These are phyloP conservation scores for Skeletonema menzelii DNA, from an alignment of 108 stramenopile genomes.

Conservation along the genomic window DNA sequence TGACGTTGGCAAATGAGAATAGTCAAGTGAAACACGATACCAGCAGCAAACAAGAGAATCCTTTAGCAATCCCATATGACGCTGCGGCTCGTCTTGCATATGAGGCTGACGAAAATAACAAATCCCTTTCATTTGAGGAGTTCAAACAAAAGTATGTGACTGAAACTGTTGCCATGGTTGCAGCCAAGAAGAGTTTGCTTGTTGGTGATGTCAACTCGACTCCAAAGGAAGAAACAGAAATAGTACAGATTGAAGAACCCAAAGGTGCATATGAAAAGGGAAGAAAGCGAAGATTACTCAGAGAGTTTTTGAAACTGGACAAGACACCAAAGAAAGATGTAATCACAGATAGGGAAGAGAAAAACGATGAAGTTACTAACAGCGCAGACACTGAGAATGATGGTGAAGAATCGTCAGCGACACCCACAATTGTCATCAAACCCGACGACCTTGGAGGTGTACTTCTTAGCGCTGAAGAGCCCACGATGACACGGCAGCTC, in stretches of 20 bases:
- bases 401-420: conserved; percentile 27
- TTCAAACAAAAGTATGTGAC: conserved; percentile 13
- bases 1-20: conserved; percentile 46
- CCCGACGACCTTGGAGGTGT: conserved; percentile 73
- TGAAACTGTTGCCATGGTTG: conserved; percentile 22
- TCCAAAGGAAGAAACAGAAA: conserved; percentile 20
- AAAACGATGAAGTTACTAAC: background rate
- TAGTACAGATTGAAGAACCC: background rate
- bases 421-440: conserved; percentile 17
- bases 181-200: conserved; percentile 28
- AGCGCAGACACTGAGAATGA: background rate
- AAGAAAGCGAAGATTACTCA: conserved; percentile 3
- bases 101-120: conserved; percentile 24
- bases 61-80: conserved; percentile 19
- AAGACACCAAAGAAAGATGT: conserved; percentile 13
- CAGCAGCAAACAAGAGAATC: background rate
- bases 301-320: conserved; percentile 5
- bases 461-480: conserved; percentile 73
- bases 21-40: background rate
- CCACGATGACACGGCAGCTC: conserved; percentile 84
- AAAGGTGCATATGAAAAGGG: conserved; percentile 20
- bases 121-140: conserved; percentile 34
- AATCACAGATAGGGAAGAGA: background rate
- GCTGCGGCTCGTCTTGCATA: conserved; percentile 24
- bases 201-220: background rate